phyloP scores from a whole-genome alignment of 257 asterid genomes.

The Plectranthus barbatus region DNA sequence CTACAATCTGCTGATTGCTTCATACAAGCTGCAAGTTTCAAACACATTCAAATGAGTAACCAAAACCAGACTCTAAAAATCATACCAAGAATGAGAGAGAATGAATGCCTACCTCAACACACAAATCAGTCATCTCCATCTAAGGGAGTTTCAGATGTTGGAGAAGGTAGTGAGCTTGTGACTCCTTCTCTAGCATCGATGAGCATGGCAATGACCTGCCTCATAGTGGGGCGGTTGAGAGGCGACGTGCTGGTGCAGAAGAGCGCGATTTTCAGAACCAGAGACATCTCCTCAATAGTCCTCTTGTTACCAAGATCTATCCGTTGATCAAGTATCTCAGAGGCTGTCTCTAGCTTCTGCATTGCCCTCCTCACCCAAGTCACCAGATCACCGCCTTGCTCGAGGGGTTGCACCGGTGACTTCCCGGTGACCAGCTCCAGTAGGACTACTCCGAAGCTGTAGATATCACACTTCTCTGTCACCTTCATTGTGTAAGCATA shows the following conservation, averaged over 20 bases:
- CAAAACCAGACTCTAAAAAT: conserved; percentile 3
- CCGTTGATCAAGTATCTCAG: conserved; percentile 55
- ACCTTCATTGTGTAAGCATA: conserved; percentile 94
- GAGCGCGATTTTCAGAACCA: conserved; percentile 73
- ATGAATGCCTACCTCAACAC: conserved; percentile 6
- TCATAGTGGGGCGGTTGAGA: conserved; percentile 70
- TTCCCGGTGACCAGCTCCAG: conserved; percentile 68
- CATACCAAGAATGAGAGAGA: conserved; percentile 13
- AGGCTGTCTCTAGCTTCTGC: conserved; percentile 24
- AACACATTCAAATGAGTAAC: not conserved
- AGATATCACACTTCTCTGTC: conserved; percentile 83
- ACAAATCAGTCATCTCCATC: conserved; percentile 34
- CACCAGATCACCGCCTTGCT: conserved; percentile 81
- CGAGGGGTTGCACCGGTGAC: conserved; percentile 79
- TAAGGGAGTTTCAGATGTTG: conserved; percentile 67
- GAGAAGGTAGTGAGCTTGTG: conserved; percentile 33
- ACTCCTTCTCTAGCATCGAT: conserved; percentile 49
- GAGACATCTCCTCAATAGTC: conserved; percentile 59
- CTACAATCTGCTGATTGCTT: not conserved
- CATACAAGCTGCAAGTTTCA: conserved; percentile 11
- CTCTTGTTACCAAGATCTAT: conserved; percentile 43
- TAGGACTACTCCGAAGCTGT: conserved; percentile 79
- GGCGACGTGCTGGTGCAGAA: conserved; percentile 84
- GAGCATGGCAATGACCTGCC: conserved; percentile 72
- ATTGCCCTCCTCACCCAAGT: conserved; percentile 58